Base-by-base conservation (phyloP, 495 filamentous ascomycete species). In the Podospora didyma region DNA sequence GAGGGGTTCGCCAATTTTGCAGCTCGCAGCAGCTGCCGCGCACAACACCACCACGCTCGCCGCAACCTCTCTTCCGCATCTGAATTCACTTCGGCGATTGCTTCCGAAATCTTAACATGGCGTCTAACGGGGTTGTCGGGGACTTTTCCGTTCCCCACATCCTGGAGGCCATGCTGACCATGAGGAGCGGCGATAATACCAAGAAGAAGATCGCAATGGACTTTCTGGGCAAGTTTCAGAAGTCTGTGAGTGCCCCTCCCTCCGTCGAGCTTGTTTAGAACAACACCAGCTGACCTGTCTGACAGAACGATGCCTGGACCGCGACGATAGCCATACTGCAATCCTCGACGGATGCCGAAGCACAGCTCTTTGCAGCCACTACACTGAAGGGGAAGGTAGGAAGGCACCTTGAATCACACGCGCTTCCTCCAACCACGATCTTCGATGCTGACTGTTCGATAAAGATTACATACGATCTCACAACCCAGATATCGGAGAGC, bases 311-410 rank as follows among this genome's bases (percentile, higher is more conserved):
- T 64, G 95, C 94, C 56, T 99, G 94, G 94, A 86, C 85, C 16
- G 84, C 85, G 14, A 96, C 89, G 46, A 87, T 96, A 66, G 81
- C 83, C 46, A 86, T 99, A 57, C 73, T 99, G 58, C 89, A 96
- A 69, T 86, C 88, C 17, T 69, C 84, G 46, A 82, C 85, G 42
- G 84, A 89, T 54, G 78, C 86, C 26, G 91, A 95, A 68, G 89
- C 88, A 22, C 95, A 93, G 73, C 77, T 97, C 57, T 99, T 99
- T 71, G 94, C 95, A 7, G 94, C 95, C 51, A 96, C 91, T 26
- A 97, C 94, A 45, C 75, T 99, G 67, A 96, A 95, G 76, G 95
- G 94, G 73, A 99, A 99, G 86, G 94, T 97, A 79, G 21, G 46
- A 19, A 78, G 61, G 53, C 61, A 57, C 59, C 54, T 56, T 45